phyloP scores from a whole-genome alignment of 331 rosid species.

The Malus hybrid region DNA sequence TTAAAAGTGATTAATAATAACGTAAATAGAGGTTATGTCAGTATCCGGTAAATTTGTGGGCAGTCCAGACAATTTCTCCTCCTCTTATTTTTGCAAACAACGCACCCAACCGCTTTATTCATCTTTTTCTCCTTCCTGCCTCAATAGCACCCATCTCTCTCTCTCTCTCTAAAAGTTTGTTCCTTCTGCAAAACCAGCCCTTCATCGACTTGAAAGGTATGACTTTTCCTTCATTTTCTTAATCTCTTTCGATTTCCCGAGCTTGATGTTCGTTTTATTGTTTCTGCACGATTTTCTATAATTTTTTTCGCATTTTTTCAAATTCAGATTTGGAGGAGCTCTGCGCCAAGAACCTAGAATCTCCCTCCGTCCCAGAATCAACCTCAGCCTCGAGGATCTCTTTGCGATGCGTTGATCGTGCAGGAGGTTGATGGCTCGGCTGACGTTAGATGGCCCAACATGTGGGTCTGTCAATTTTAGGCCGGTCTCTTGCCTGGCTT shows the following conservation, averaged over 20 bases:
- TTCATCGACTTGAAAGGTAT: constrained; percentile 25
- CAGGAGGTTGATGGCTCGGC: too few relatives aligned
- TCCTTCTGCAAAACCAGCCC: constrained; percentile 22
- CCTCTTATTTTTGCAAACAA: constrained; percentile 32
- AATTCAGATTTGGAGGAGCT: too few relatives aligned
- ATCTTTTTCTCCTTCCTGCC: constrained; percentile 18
- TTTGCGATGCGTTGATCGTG: too few relatives aligned
- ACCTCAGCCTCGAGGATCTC: too few relatives aligned
- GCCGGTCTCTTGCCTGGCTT: too few relatives aligned
- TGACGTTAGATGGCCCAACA: too few relatives aligned
- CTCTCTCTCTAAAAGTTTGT: constrained; percentile 12
- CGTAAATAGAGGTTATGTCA: constrained; percentile 13
- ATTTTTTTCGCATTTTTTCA: not conserved
- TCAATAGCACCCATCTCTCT: not conserved
- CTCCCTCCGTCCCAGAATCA: too few relatives aligned
- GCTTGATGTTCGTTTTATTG: constrained; percentile 10
- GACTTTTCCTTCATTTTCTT: not conserved
- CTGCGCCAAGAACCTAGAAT: too few relatives aligned
- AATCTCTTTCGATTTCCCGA: not conserved
- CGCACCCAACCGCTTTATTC: constrained; percentile 41
- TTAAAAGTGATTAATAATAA: not conserved
- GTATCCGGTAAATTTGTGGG: constrained; percentile 38
- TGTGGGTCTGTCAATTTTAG: too few relatives aligned
- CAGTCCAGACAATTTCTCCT: constrained; percentile 34
- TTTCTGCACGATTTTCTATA: not conserved